phyloP scores from a whole-genome alignment of 2,329 filamentous ascomycete species.

The Lasiodiplodia sp. region DNA sequence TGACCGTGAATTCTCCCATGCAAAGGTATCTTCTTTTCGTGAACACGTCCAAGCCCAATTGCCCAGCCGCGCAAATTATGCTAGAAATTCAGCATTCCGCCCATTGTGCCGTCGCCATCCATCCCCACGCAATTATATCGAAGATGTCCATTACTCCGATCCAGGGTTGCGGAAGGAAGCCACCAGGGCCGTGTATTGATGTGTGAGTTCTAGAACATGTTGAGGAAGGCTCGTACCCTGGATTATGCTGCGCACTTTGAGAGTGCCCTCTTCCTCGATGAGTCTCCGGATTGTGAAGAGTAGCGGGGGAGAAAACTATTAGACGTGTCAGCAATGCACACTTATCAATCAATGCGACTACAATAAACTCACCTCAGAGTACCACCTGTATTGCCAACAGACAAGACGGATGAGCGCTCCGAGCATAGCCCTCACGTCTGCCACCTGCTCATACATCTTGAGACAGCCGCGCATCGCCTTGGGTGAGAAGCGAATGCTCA shows the following conservation, averaged over 20 bases:
- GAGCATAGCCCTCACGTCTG: conserved; percentile 81
- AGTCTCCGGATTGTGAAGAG: conserved; percentile 87
- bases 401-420: conserved; percentile 88
- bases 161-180: conserved; percentile 95
- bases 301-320: conserved; percentile 85
- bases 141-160: conserved; percentile 62
- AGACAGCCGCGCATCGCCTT: conserved; percentile 89
- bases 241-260: conserved; percentile 96
- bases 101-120: background rate
- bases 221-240: conserved; percentile 95
- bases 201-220: conserved; percentile 89
- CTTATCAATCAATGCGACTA: conserved; percentile 1
- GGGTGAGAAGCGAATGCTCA: conserved; percentile 88
- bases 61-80: conserved; percentile 16
- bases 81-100: conserved; percentile 3
- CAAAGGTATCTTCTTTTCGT: conserved; percentile 30
- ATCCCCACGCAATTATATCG: background rate
- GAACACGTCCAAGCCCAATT: conserved; percentile 14
- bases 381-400: conserved; percentile 99
- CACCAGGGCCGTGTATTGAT: conserved; percentile 94
- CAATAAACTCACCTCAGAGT: conserved; percentile 75
- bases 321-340: conserved; percentile 33
- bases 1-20: background rate
- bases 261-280: conserved; percentile 96
- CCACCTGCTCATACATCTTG: conserved; percentile 76